These are phyloP conservation scores for Sextonia rubra DNA, from an alignment of 164 flowering plant species.

Conservation along the genomic window DNA sequence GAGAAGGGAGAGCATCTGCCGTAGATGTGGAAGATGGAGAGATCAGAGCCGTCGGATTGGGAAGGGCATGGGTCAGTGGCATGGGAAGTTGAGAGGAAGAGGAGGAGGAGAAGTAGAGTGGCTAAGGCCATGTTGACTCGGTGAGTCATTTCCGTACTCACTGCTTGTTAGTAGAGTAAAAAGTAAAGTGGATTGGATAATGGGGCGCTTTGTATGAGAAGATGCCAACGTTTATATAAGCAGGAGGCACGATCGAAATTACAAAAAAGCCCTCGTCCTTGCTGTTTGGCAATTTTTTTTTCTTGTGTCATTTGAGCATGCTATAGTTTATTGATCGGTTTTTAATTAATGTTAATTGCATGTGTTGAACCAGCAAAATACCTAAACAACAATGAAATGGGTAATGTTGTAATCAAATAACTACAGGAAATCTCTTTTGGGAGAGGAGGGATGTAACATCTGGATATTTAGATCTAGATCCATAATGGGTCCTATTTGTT, in stretches of 20 bases:
- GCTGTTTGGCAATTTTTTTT: not conserved
- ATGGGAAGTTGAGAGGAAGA: constrained; percentile 18
- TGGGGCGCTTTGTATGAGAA: not conserved
- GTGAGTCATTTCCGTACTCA: not conserved
- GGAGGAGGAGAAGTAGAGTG: constrained; percentile 24
- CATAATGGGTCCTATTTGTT: too few species aligned
- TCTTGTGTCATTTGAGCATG: not conserved
- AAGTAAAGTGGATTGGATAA: not conserved
- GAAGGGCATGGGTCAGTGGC: constrained; percentile 40
- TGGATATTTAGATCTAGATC: too few species aligned
- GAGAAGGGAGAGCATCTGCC: constrained; percentile 81
- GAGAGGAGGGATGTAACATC: too few species aligned
- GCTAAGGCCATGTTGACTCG: constrained; percentile 28
- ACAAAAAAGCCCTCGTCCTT: not conserved
- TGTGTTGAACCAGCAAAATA: too few species aligned
- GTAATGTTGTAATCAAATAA: too few species aligned
- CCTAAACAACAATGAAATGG: too few species aligned
- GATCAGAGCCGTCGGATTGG: constrained; percentile 36
- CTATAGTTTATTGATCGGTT: not conserved
- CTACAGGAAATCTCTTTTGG: too few species aligned
- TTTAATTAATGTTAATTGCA: too few species aligned
- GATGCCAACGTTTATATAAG: not conserved
- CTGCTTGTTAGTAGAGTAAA: not conserved
- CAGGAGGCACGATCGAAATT: not conserved
- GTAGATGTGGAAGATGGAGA: constrained; percentile 62